Conservation (phyloP, 2,329 filamentous ascomycete genomes). For the Diaporthe nobilis region DNA sequence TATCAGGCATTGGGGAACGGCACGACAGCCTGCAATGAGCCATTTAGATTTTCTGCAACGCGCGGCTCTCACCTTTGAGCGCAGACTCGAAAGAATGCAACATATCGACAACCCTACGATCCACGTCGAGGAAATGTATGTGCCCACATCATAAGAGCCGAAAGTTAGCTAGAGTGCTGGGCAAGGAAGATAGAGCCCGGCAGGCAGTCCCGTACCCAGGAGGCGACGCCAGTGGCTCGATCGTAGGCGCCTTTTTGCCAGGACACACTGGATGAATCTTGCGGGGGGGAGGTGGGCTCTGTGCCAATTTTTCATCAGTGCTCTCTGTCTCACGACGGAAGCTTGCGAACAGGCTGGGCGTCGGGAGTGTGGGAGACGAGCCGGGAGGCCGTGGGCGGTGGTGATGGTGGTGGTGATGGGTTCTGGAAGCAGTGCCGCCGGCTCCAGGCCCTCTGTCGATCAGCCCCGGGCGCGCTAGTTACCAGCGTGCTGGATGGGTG, state of each 20-base stretch:
- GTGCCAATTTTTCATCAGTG: not conserved
- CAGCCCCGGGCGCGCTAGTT: not conserved
- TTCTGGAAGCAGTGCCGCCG: not conserved
- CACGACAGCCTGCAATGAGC: not conserved
- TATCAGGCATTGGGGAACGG: not conserved
- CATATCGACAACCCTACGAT: too few relatives aligned
- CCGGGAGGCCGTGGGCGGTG: not conserved
- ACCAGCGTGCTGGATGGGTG: constrained; percentile 2
- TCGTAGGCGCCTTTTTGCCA: not conserved
- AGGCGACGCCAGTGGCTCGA: constrained; percentile 1
- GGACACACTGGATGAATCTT: constrained; percentile 12
- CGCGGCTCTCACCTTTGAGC: not conserved
- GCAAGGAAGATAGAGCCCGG: not conserved
- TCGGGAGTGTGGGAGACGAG: not conserved
- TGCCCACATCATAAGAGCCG: not conserved
- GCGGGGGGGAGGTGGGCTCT: not conserved
- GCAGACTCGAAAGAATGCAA: too few relatives aligned
- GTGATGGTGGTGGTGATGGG: not conserved
- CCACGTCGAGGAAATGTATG: not conserved
- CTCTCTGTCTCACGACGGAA: not conserved
- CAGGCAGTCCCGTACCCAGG: not conserved
- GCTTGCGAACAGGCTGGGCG: not conserved
- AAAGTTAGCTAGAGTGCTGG: not conserved
- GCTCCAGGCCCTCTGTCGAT: constrained; percentile 15
- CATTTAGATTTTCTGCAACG: not conserved